Percentiles rank a stretch among this genome's conserved stretches.
Evolutionary conservation across 73 alveolate species (phyloP).

Genomic region (Urostyla sp.): DNA sequence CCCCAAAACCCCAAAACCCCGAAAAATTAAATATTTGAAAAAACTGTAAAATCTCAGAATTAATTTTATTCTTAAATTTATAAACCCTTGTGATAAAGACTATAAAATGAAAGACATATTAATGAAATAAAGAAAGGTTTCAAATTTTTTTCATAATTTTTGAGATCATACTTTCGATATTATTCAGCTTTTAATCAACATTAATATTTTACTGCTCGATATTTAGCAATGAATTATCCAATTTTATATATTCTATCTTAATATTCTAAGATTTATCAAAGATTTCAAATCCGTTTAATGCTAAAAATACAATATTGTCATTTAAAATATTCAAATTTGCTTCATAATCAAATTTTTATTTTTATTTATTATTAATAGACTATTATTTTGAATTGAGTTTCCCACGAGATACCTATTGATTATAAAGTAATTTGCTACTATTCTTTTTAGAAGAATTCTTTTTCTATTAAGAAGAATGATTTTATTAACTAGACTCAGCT

Average conservation of each 20-base stretch:
- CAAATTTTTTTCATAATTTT: constrained; percentile 37
- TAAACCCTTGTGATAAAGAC: not conserved
- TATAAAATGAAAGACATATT: too few species aligned
- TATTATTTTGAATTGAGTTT: not conserved
- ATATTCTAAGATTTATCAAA: constrained; percentile 10
- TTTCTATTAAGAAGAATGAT: too few species aligned
- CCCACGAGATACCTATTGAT: too few species aligned
- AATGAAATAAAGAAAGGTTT: not conserved
- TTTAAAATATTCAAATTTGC: constrained; percentile 17
- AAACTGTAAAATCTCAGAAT: too few species aligned
- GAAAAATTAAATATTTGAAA: too few species aligned
- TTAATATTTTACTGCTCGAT: not conserved
- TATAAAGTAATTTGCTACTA: too few species aligned
- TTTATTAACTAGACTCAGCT: too few species aligned
- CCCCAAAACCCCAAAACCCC: too few species aligned
- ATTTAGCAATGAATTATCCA: not conserved
- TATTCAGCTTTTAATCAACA: not conserved
- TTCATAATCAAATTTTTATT: constrained; percentile 26
- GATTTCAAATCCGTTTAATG: constrained; percentile 40
- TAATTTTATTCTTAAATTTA: too few species aligned
- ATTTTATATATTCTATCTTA: not conserved
- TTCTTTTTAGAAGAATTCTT: too few species aligned
- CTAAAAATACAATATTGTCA: constrained; percentile 23
- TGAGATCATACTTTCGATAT: constrained; percentile 6
- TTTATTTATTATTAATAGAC: not conserved